A percentile compares a stretch with the other conserved stretches of the same genome.
Evolutionary conservation across 1,139 yeast species (phyloP).

Genomic region (Yamadazyma friedrichii): DNA sequence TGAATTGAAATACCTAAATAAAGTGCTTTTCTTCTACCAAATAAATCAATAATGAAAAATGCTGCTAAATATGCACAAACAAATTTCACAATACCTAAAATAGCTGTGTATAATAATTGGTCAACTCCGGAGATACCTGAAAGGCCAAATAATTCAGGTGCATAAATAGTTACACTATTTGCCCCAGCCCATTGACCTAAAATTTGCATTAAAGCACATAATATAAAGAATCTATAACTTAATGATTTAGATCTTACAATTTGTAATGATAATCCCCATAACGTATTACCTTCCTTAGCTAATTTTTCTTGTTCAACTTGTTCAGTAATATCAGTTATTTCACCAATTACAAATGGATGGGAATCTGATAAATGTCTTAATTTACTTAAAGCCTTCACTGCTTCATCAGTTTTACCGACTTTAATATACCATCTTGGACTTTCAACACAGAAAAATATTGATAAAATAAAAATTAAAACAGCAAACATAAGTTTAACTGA

Average conservation of each 20-base stretch:
- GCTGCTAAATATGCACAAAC: slow-evolving; percentile 43
- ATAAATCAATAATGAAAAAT: slow-evolving; percentile 45
- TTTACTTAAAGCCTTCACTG: slow-evolving; percentile 37
- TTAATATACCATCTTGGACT: slow-evolving; percentile 49
- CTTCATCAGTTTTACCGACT: slow-evolving; percentile 33
- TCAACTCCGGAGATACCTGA: slow-evolving; percentile 44
- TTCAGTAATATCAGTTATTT: slow-evolving; percentile 50
- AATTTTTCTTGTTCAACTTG: slow-evolving; percentile 40
- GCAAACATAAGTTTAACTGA: slow-evolving; percentile 41
- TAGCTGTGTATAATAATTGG: slow-evolving; percentile 44
- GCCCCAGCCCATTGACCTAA: slow-evolving; percentile 18
- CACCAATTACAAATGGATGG: slow-evolving; percentile 52
- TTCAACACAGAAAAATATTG: slow-evolving; percentile 38
- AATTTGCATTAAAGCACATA: slow-evolving; percentile 34
- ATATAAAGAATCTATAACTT: slow-evolving; percentile 41
- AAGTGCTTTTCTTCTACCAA: slow-evolving; percentile 44
- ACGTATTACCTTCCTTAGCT: slow-evolving; percentile 20
- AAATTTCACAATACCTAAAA: slow-evolving; percentile 49
- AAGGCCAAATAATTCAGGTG: slow-evolving; percentile 53
- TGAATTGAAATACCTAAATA: slow-evolving; percentile 41
- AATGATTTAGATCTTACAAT: slow-evolving; percentile 32
- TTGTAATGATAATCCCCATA: slow-evolving; percentile 26
- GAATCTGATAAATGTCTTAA: slow-evolving; percentile 50
- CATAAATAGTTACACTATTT: slow-evolving; percentile 58
- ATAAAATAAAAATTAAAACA: slow-evolving; percentile 35